These are phyloP conservation scores for Linnemannia exigua DNA, from an alignment of 192 early-diverging fungal genomes.

Conservation along the genomic window DNA sequence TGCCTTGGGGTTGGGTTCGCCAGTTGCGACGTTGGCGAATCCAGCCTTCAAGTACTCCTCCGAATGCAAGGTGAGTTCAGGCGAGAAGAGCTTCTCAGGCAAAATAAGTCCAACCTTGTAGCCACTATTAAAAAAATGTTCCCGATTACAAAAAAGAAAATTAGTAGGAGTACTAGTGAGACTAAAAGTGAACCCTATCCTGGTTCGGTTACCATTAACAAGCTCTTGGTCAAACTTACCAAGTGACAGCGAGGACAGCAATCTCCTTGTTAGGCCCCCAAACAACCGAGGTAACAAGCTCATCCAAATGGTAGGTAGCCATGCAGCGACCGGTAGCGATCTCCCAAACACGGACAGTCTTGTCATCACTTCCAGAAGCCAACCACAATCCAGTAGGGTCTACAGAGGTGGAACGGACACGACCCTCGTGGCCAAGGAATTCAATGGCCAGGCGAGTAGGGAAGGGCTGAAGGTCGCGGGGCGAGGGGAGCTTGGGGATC, in stretches of 20 bases:
- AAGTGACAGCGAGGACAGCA: conserved; percentile 83
- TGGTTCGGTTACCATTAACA: neutral
- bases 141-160: neutral
- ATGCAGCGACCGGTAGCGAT: conserved; percentile 90
- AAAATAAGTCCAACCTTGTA: conserved; percentile 60
- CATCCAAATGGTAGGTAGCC: conserved; percentile 79
- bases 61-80: conserved; percentile 57
- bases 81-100: conserved; percentile 57
- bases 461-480: conserved; percentile 96
- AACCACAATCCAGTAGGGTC: conserved; percentile 95
- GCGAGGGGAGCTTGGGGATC: conserved; percentile 95
- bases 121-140: conserved; percentile 33
- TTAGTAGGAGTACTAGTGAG: neutral
- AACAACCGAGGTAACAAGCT: conserved; percentile 77
- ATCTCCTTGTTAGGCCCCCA: conserved; percentile 92
- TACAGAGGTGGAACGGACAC: conserved; percentile 87
- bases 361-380: conserved; percentile 92
- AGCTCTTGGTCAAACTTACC: conserved; percentile 31
- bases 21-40: conserved; percentile 37
- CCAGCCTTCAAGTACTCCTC: conserved; percentile 63
- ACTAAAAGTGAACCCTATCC: neutral
- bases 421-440: conserved; percentile 86
- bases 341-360: conserved; percentile 93
- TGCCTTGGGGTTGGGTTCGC: conserved; percentile 36
- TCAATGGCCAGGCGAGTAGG: conserved; percentile 83